phyloP scores from a whole-genome alignment of 1,284 basidiomycete genomes.

The Trichosporon asahii region DNA sequence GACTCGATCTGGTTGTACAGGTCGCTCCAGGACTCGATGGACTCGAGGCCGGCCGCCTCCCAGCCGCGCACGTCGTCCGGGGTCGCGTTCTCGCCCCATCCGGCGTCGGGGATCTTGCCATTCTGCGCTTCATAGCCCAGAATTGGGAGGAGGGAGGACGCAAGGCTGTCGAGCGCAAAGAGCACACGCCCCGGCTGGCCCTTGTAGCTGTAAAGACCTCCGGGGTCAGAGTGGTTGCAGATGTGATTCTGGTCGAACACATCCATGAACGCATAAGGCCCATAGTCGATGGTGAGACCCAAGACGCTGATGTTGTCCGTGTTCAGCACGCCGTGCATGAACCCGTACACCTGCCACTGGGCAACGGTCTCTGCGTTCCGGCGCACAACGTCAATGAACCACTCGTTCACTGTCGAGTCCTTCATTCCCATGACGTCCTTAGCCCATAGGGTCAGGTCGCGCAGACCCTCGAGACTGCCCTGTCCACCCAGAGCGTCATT shows the following conservation, averaged over 20 bases:
- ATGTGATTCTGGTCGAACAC: conserved; percentile 78
- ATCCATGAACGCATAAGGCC: conserved; percentile 95
- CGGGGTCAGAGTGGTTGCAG: conserved; percentile 87
- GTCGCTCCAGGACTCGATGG: conserved; percentile 56
- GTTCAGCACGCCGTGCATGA: conserved; percentile 85
- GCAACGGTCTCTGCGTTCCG: conserved; percentile 88
- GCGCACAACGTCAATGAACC: conserved; percentile 72
- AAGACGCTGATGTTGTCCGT: conserved; percentile 88
- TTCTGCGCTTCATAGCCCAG: conserved; percentile 67
- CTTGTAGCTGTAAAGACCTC: conserved; percentile 78
- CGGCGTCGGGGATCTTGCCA: conserved; percentile 58
- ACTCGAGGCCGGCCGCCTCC: conserved; percentile 59
- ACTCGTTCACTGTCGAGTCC: conserved; percentile 63
- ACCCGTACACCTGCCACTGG: conserved; percentile 86
- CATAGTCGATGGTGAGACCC: conserved; percentile 90
- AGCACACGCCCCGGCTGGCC: conserved; percentile 56
- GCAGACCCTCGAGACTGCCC: conserved; percentile 69
- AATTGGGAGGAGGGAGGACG: conserved; percentile 70
- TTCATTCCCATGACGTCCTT: conserved; percentile 53
- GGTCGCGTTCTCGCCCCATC: conserved; percentile 65
- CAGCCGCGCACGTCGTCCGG: conserved; percentile 63
- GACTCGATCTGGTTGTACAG: conserved; percentile 59
- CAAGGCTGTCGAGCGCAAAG: conserved; percentile 72
- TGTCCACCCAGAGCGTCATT: conserved; percentile 52
- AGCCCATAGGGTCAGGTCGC: conserved; percentile 71